Base-by-base conservation (phyloP, 2,329 filamentous ascomycete genomes). In the Coleophoma eucalyptorum region DNA sequence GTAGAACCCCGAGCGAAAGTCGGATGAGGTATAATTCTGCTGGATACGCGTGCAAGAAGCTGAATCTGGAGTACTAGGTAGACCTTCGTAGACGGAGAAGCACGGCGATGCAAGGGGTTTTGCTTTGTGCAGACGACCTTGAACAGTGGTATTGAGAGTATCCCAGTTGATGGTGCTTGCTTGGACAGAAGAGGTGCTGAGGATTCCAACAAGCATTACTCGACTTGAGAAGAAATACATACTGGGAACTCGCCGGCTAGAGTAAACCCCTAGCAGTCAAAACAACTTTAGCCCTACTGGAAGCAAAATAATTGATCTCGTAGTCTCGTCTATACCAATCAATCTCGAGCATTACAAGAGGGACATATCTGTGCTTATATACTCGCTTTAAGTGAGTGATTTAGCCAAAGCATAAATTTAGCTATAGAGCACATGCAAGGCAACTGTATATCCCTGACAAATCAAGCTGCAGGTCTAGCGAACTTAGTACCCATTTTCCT, bases 81-180 rank as follows among this genome's bases (percentile, higher is more conserved):
- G 43, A 8, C 63, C 61, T 34, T 64, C 58, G 48, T 62, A 67
- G 15, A 45, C 46, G 12, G 61, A 59, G 51, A 63, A 67, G 51
- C 64, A 67, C 18, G 63, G 61, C 3, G 60, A 49, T 31, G 62
- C 53, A n/a, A 67, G 49, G 15, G 62, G 64, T 16, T 35, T 49
- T n/a, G 43, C 45, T 20, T 16, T 32, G 44, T 56, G 42, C 11
- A 65, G 51, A 11, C 54, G 58, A 3, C 62, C 63, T 4, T 43
- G 19, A 4, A 65, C 48, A 12, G 55, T 56, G 21, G 32, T 41
- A 33, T 63, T 64, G 21, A 58, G 44, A n/a, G 41, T n/a, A 21
- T 43, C n/a, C 40, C 40, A 49, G 48, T 31, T n/a, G 26, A 13
- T 42, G 5, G 40, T 21, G 16, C 40, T 42, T 5, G 16, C 16